These are phyloP conservation scores for Neurospora sp. DNA, from an alignment of 495 filamentous ascomycete genomes.

Conservation along the genomic window DNA sequence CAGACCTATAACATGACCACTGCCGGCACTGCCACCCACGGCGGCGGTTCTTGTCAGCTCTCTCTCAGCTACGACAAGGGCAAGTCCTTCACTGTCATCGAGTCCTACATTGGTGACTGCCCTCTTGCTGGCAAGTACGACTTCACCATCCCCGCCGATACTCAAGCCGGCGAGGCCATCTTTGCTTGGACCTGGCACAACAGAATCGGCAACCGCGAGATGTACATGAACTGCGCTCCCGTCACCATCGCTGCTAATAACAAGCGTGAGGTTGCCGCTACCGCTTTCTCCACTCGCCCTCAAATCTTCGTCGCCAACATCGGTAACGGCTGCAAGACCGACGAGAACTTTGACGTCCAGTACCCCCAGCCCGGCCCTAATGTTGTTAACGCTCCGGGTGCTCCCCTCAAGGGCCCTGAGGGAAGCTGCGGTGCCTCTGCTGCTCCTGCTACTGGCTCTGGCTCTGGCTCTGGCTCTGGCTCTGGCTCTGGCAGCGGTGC, in stretches of 20 bases:
- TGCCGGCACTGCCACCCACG: constrained; percentile 46
- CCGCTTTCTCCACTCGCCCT: constrained; percentile 43
- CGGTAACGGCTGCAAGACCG: constrained; percentile 41
- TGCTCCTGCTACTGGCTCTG: constrained; percentile 1
- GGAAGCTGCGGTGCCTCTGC: constrained; percentile 18
- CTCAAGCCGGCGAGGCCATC: constrained; percentile 47
- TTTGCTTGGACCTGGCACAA: constrained; percentile 62
- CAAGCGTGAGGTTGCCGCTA: constrained; percentile 20
- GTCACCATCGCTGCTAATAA: constrained; percentile 40
- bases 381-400: constrained; percentile 30
- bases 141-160: constrained; percentile 55
- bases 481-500: neutral
- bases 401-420: constrained; percentile 14
- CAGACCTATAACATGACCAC: constrained; percentile 47
- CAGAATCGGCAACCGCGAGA: constrained; percentile 55
- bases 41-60: constrained; percentile 57
- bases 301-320: constrained; percentile 52
- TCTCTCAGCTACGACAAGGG: constrained; percentile 54
- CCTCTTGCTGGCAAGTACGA: constrained; percentile 40
- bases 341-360: constrained; percentile 43
- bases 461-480: constrained; percentile 1
- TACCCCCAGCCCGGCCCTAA: constrained; percentile 68
- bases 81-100: constrained; percentile 51
- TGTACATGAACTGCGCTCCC: constrained; percentile 58
- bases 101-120: constrained; percentile 55